Evolutionary conservation across 805 yeast genomes (phyloP), one percentile per base, ranked within the genome.

Genomic region (Candida railenensis): DNA sequence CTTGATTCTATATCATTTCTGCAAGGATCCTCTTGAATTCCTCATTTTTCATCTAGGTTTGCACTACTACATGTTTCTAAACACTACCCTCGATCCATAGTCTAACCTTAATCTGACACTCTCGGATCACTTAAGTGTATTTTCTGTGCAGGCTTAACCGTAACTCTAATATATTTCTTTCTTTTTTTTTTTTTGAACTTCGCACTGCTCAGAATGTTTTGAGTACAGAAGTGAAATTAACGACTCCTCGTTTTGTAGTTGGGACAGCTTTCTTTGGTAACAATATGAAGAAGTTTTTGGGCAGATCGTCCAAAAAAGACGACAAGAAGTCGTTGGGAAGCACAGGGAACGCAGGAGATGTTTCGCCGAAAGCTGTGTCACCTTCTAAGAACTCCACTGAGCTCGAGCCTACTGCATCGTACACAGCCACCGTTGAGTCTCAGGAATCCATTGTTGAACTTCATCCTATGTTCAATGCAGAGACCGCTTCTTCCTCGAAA

Each of bases 381-480:
- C 30, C 42, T n/a, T 12, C 22, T 12, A 36, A 43, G 16, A 18
- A 30, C 3, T 30, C 43, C 16, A 14, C 22, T 7, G 42, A 40
- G 21, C 32, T 45, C 25, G 38, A 45, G 18, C 34, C 44, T 3
- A 16, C 41, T 2, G 36, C 11, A 8, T 40, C 47, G 9, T 4
- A 15, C 3, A 25, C 44, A 22, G 19, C 22, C 19, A 49, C 54
- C 16, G 37, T 22, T 33, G 57, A 49, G 4, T 54, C 56, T n/a
- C 49, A 48, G 18, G 70, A 67, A 40, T 62, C 69, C 11, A 50
- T 66, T 19, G 53, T 56, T 32, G 69, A 65, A 19, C 50, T 67
- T 19, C 57, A 53, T 36, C 70, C 67, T 19, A 67, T 69, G 58
- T 69, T 70, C 51, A 63, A 48, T 15, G 37, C 18, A 28, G 32